Conservation (phyloP, 202 grass and related monocot genomes). For the Tripidium arundinaceum region DNA sequence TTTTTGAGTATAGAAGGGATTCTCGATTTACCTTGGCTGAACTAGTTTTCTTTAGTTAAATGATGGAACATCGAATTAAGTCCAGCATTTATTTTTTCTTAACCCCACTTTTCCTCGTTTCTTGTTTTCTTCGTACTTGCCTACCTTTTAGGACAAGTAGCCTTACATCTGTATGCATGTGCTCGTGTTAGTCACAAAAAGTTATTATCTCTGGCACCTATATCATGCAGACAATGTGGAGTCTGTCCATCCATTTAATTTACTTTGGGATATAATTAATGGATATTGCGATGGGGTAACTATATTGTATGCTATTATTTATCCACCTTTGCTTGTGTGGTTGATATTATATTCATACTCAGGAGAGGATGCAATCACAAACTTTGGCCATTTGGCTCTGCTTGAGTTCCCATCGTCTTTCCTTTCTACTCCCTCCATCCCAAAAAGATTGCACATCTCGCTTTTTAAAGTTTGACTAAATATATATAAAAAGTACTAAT, state of each 20-base stretch:
- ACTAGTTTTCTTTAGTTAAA: neutral
- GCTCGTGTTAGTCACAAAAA: neutral
- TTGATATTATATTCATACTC: slow-evolving; percentile 9
- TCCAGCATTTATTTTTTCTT: neutral
- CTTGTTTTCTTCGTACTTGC: neutral
- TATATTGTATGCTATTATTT: neutral
- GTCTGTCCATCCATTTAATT: neutral
- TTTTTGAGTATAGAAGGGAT: neutral
- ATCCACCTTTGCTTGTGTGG: neutral
- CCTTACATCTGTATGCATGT: neutral
- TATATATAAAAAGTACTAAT: too few species aligned
- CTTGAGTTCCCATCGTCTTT: neutral
- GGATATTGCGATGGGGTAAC: neutral
- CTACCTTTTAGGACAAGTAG: neutral
- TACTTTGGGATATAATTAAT: neutral
- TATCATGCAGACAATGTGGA: neutral
- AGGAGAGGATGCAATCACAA: neutral
- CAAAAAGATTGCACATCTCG: too few species aligned
- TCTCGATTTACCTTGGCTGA: neutral
- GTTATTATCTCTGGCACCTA: neutral
- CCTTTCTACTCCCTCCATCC: too few species aligned
- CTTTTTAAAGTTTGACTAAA: too few species aligned
- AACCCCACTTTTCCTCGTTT: neutral
- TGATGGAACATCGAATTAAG: neutral
- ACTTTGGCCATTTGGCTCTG: neutral